A percentile compares a stretch with the other conserved stretches of the same genome.
Conservation (phyloP, 495 filamentous ascomycete species). For the Aspergillus saccharolyticus region DNA sequence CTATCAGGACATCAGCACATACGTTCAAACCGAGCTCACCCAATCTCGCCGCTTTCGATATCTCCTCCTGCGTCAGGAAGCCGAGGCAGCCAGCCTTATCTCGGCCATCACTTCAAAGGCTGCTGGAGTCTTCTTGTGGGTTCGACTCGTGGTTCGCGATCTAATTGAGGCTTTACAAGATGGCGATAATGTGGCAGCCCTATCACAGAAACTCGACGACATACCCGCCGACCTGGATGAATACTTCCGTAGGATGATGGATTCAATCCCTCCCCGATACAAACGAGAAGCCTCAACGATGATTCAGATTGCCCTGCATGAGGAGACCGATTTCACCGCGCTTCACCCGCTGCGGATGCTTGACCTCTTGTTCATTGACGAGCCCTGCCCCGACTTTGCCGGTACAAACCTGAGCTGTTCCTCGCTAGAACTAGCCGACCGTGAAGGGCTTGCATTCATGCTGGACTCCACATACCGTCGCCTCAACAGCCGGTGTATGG, state of each 20-base stretch:
- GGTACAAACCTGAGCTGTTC: background rate
- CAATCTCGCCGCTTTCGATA: background rate
- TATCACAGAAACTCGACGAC: background rate
- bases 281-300: background rate
- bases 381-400: background rate
- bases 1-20: background rate
- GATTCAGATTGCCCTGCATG: background rate
- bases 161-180: background rate
- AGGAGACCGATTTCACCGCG: background rate
- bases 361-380: conserved; percentile 1
- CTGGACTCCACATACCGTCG: background rate
- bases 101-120: background rate
- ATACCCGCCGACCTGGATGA: background rate
- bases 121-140: background rate
- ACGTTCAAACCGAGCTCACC: background rate
- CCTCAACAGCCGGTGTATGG: conserved; percentile 4
- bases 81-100: background rate
- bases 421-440: background rate
- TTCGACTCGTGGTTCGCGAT: background rate
- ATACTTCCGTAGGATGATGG: background rate
- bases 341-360: background rate
- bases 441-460: background rate
- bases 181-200: background rate
- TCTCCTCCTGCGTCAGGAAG: background rate
- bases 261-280: background rate